Conservation (phyloP, 2,329 filamentous ascomycete species). For the Verticillium dahliae region DNA sequence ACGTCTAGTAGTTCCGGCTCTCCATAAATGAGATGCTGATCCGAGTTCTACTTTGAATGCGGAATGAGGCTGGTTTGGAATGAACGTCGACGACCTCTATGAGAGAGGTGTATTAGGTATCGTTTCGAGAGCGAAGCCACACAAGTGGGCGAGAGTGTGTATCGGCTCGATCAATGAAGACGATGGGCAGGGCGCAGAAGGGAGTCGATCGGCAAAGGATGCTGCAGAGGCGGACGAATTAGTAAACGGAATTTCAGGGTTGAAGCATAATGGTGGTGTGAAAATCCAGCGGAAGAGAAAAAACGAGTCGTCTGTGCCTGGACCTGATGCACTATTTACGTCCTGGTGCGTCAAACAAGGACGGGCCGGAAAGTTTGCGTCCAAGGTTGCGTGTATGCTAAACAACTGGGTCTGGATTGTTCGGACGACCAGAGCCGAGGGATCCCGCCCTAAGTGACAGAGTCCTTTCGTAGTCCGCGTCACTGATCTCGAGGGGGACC, state of each 20-base stretch:
- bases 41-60: background rate
- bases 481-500: too few species aligned
- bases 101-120: background rate
- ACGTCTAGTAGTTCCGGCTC: background rate
- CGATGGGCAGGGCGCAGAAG: background rate
- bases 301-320: background rate
- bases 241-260: background rate
- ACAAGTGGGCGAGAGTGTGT: background rate
- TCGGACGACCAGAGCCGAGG: background rate
- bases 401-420: background rate
- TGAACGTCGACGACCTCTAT: background rate
- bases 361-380: slow-evolving; percentile 5
- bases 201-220: background rate
- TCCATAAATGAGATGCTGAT: background rate
- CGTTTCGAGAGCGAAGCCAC: background rate
- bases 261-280: background rate
- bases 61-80: background rate
- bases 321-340: slow-evolving; percentile 5
- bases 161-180: background rate
- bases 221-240: background rate
- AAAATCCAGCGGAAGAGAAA: background rate
- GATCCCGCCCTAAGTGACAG: background rate
- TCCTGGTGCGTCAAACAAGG: slow-evolving; percentile 9
- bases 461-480: too few species aligned
- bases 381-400: background rate